Evolutionary conservation across 352 stramenopile species (phyloP), one percentile per base, ranked within the genome.

Genomic region (Globisporangium paroecandrum): DNA sequence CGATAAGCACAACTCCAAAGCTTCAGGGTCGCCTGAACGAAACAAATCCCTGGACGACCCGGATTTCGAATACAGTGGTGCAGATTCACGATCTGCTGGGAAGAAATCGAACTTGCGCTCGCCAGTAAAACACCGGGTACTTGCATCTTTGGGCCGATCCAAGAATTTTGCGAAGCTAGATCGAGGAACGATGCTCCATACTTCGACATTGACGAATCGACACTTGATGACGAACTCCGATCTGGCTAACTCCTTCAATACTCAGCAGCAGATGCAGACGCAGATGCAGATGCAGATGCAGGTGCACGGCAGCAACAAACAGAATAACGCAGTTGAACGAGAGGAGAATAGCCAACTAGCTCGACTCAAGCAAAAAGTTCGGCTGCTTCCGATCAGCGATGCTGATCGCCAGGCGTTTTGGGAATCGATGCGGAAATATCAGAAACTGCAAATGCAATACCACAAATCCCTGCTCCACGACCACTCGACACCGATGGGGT

Each of bases 401-500:
- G 66, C 78, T n/a, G 82, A 84, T 1, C 64, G 65, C 2, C 51
- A 60, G 10, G 55, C 62, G 27, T 90, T 90, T 27, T 83, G 75
- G 78, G 70, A 73, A 29, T 78, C 72, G 1, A 82, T 90, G 64
- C 68, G 66, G 9, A 69, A 67, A 36, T 85, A 87, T 51, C 76
- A 85, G 41, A 73, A 65, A 22, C 65, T 88, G 51, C 67, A 83
- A 20, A 66, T 78, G 65, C 64, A 79, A 15, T 73, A 82, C 51
- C 65, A 65, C 18, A 69, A 57, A 29, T 72, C 72, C 2, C 13
- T 83, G 8, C 55, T 77, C 27, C 64, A 64, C 41, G 74, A 77
- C 24, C 72, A 80, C 32, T 68, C 74, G 4, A 84, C 77, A 22
- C 74, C 75, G 1, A 79, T 89, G 63, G 74, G 76, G 0, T 89